These are phyloP conservation scores for Gryganskiella cystojenkinii DNA, from an alignment of 192 early-diverging fungal genomes.

Conservation along the genomic window DNA sequence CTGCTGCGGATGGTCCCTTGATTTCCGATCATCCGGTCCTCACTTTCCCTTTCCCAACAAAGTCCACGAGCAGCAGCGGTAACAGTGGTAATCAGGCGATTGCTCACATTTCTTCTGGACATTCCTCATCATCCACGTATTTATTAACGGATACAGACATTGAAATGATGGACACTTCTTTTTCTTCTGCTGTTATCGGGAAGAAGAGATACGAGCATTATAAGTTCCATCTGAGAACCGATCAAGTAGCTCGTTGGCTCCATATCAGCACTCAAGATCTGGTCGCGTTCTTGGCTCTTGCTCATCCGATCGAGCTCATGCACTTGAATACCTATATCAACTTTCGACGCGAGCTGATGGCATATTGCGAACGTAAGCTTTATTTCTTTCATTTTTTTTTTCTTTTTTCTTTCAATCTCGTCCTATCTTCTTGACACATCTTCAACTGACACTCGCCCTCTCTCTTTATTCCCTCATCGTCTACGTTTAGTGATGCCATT, in stretches of 20 bases:
- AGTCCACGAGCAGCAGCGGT: no score
- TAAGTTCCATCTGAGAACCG: conserved; percentile 3
- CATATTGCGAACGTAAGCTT: background rate
- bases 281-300: conserved; percentile 16
- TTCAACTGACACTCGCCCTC: background rate
- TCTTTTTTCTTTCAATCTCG: background rate
- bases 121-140: no score
- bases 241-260: conserved; percentile 30
- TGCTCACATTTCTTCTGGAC: no score
- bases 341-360: conserved; percentile 19
- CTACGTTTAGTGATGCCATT: conserved; percentile 7
- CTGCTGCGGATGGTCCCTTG: background rate
- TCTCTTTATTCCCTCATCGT: background rate
- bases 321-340: conserved; percentile 14
- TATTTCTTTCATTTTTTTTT: background rate
- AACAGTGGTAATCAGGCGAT: no score
- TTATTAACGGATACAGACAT: no score
- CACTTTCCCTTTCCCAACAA: no score
- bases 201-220: no score
- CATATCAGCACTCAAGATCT: conserved; percentile 15
- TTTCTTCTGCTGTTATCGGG: no score
- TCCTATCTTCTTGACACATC: background rate
- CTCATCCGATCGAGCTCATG: background rate
- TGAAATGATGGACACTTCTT: no score
- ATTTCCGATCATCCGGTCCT: background rate